Base-by-base conservation (phyloP, 805 yeast species). In the Saccharomycopsis amapae region DNA sequence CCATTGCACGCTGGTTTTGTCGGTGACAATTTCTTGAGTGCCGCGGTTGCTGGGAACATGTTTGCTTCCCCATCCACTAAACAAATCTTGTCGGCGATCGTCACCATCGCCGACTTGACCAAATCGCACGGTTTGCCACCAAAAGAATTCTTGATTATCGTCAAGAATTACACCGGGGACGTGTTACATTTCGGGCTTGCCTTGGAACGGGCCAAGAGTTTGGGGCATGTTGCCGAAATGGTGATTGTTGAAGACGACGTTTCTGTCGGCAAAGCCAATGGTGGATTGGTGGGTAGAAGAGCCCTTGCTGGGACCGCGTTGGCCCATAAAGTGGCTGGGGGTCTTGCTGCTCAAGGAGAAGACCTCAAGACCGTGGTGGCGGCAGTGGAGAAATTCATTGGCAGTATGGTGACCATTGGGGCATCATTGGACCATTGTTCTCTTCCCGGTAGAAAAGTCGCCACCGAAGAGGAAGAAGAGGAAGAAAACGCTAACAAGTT, bases 61-160 rank as follows among this genome's bases (percentile, higher is more conserved):
- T 89, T 89, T 67, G 96, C 97, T 0, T 86, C 96, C 12, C 97
- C 97, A 2, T 77, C 88, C n/a, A 86, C 96, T 1, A 84, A 80
- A 57, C 97, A 89, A 64, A 85, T 89, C 55, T 64, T 88, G 44
- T 76, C 77, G 53, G 81, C 87, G 10, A 67, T 76, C 36, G 64
- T 67, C 49, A 55, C 75, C 5, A 60, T 68, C 2, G 58, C 55
- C 39, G 55, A 58, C 31, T 54, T 56, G 30, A 28, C 60, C 13
- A 56, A 56, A 17, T 62, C 61, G 26, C 70, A 71, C 26, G 61
- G 74, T 4, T 28, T 46, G 25, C 42, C 43, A 15, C 56, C 68
- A 6, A 72, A 73, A 49, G 96, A 96, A 24, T 80, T 86, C 4
- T 63, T 89, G 44, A 66, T 89, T 33, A 75, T 89, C 40, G 94